Evolutionary conservation across 352 stramenopile species (phyloP).

Genomic region (Phytophthora multivora): DNA sequence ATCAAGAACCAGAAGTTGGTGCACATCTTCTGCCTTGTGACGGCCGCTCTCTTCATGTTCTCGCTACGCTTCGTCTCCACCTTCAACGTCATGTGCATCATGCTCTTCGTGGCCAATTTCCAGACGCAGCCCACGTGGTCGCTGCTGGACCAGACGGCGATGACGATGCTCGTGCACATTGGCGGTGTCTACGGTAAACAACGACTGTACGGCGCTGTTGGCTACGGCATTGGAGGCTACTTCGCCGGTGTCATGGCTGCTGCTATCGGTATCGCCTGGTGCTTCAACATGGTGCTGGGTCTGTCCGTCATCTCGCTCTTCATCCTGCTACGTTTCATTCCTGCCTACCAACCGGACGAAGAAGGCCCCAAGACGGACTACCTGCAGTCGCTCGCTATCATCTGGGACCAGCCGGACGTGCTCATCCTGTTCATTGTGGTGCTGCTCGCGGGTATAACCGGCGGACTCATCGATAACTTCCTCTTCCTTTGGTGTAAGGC

Average conservation of each 20-base stretch:
- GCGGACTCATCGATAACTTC: conserved; percentile 71
- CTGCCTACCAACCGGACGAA: conserved; percentile 41
- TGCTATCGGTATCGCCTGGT: conserved; percentile 72
- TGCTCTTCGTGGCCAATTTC: conserved; percentile 80
- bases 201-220: conserved; percentile 69
- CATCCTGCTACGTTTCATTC: conserved; percentile 58
- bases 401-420: conserved; percentile 61
- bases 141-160: conserved; percentile 68
- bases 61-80: conserved; percentile 62
- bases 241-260: conserved; percentile 63
- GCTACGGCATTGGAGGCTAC: conserved; percentile 72
- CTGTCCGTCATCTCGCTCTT: conserved; percentile 61
- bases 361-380: conserved; percentile 41
- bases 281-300: conserved; percentile 77
- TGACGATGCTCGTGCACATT: conserved; percentile 63
- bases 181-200: conserved; percentile 83
- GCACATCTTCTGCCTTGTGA: conserved; percentile 66
- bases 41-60: conserved; percentile 72
- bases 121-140: conserved; percentile 70
- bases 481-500: conserved; percentile 53
- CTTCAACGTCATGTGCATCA: conserved; percentile 73
- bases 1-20: conserved; percentile 68
- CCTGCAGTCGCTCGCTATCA: conserved; percentile 41
- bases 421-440: conserved; percentile 70
- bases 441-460: conserved; percentile 64